Evolutionary conservation across 225 moss, liverwort and hornwort species (phyloP).

Genomic region (Asterella californica): DNA sequence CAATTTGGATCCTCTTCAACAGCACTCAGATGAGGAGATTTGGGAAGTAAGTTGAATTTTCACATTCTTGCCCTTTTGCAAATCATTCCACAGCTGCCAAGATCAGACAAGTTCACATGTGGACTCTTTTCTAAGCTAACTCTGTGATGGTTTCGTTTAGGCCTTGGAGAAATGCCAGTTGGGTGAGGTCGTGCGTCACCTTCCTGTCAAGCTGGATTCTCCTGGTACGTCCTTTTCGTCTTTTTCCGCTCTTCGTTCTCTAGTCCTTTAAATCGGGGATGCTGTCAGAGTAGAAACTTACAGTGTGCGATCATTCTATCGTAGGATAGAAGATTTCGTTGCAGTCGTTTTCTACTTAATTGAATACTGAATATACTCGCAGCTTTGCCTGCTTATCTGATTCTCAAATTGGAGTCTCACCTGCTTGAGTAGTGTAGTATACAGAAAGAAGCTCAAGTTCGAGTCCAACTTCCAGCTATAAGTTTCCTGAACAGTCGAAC

Average conservation of each 20-base stretch:
- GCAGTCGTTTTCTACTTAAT: too few species aligned
- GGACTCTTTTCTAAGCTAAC: background rate
- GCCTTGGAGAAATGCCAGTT: constrained; percentile 63
- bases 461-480: background rate
- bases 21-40: constrained; percentile 47
- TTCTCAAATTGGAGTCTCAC: too few species aligned
- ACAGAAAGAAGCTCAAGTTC: background rate
- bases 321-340: too few species aligned
- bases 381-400: too few species aligned
- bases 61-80: too few species aligned
- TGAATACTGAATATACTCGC: too few species aligned
- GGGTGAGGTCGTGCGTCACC: constrained; percentile 25
- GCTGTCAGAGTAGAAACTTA: background rate
- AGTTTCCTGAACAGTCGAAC: background rate
- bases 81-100: too few species aligned
- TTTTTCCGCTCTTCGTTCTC: background rate
- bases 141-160: constrained; percentile 20
- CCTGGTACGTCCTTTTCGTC: constrained; percentile 20
- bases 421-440: background rate
- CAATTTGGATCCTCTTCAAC: constrained; percentile 62
- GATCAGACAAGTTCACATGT: too few species aligned
- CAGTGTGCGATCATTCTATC: too few species aligned
- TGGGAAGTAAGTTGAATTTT: constrained; percentile 72
- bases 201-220: constrained; percentile 29
- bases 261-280: too few species aligned